Percentiles rank a stretch among this genome's conserved stretches.
Conservation (phyloP, 1,139 yeast species). For the Suhomyces yuchorum region DNA sequence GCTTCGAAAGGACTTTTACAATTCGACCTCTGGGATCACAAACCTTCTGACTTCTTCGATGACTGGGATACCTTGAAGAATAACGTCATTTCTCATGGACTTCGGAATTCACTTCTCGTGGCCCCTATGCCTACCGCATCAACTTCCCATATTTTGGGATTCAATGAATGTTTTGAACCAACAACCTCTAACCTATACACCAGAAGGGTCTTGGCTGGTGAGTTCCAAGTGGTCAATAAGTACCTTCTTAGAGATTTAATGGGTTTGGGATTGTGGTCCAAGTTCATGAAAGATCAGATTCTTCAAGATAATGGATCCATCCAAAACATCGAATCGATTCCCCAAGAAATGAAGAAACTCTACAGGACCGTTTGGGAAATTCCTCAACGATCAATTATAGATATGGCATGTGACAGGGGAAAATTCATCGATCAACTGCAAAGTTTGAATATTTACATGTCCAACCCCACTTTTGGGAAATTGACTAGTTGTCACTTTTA, state of each 20-base stretch:
- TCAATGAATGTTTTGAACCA: constrained; percentile 65
- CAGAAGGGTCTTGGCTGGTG: constrained; percentile 63
- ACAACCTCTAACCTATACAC: constrained; percentile 61
- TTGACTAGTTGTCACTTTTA: constrained; percentile 62
- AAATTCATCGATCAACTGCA: constrained; percentile 63
- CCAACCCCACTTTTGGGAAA: constrained; percentile 59
- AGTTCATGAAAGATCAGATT: constrained; percentile 53
- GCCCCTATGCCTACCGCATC: constrained; percentile 72
- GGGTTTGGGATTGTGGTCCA: constrained; percentile 58
- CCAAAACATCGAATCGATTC: constrained; percentile 52
- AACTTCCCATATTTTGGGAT: constrained; percentile 62
- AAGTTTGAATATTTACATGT: constrained; percentile 57
- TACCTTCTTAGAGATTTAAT: constrained; percentile 56
- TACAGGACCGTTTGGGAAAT: constrained; percentile 67
- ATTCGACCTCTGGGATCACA: constrained; percentile 77
- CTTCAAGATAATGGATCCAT: constrained; percentile 57
- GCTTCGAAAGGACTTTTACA: constrained; percentile 79
- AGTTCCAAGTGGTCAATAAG: constrained; percentile 62
- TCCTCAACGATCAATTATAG: constrained; percentile 56
- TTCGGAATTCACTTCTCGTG: constrained; percentile 60
- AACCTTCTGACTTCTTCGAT: constrained; percentile 67
- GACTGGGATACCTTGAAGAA: constrained; percentile 58
- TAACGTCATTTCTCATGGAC: constrained; percentile 47
- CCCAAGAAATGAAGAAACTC: constrained; percentile 51
- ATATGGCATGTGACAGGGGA: constrained; percentile 64